phyloP scores from a whole-genome alignment of 2,329 filamentous ascomycete species.

The Botrytis medusae region DNA sequence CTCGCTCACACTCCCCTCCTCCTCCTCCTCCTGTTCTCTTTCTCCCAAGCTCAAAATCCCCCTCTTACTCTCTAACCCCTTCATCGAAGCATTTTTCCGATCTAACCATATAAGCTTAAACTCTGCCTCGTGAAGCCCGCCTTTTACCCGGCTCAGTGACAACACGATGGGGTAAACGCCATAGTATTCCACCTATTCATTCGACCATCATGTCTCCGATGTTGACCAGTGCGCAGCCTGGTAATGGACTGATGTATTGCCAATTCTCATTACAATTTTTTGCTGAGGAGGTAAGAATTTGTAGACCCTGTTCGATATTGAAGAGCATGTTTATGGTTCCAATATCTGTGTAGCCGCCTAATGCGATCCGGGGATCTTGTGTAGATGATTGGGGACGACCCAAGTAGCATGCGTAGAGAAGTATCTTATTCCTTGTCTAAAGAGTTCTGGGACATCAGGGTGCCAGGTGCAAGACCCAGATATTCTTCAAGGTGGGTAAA shows the following conservation, averaged over 20 bases:
- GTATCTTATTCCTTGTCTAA: neutral
- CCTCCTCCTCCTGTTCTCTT: neutral
- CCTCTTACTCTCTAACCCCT: neutral
- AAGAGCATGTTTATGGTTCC: neutral
- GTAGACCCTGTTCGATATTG: neutral
- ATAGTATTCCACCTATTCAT: neutral
- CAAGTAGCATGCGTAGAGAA: neutral
- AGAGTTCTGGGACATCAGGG: neutral
- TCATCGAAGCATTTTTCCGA: neutral
- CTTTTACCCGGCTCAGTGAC: neutral
- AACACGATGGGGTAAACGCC: neutral
- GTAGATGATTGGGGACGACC: neutral
- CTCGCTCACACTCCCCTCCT: neutral
- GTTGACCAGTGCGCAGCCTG: neutral
- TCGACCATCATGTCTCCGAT: neutral
- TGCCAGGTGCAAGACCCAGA: neutral
- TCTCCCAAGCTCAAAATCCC: neutral
- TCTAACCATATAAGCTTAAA: neutral
- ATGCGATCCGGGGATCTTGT: neutral
- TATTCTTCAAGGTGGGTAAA: neutral
- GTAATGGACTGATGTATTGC: neutral
- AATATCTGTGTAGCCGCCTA: neutral
- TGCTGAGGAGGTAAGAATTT: neutral
- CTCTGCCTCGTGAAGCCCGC: neutral
- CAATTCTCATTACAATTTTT: neutral